Conservation (phyloP, 768 basidiomycete genomes). For the Leucosporidium creatinivorum region DNA sequence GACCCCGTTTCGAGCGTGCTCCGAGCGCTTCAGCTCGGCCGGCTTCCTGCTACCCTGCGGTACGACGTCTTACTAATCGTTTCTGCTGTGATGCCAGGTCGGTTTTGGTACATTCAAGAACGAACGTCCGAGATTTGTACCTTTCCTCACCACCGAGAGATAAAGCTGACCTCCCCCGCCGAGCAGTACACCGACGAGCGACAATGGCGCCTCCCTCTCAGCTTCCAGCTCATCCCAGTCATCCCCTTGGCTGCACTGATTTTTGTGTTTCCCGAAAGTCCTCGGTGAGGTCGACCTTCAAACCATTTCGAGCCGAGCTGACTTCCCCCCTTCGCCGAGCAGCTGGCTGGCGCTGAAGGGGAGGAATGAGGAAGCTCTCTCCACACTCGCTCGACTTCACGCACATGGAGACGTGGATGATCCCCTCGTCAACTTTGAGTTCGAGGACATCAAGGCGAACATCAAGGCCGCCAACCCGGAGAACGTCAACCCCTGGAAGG, state of each 20-base stretch:
- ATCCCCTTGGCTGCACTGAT: not conserved
- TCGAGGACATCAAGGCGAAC: not conserved
- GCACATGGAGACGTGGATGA: not conserved
- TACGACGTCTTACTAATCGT: too few relatives aligned
- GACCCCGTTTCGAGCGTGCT: too few relatives aligned
- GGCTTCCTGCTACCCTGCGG: too few relatives aligned
- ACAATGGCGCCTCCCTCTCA: not conserved
- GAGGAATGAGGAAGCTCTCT: not conserved
- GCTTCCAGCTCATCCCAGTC: not conserved
- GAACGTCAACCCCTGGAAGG: not conserved
- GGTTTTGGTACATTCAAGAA: too few relatives aligned
- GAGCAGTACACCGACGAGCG: too few relatives aligned
- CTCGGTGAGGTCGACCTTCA: not conserved
- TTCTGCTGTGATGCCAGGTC: too few relatives aligned
- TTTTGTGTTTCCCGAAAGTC: not conserved
- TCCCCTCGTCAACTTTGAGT: not conserved
- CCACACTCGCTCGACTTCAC: not conserved
- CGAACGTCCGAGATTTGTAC: too few relatives aligned
- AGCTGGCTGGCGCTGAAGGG: not conserved
- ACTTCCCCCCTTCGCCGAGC: too few relatives aligned
- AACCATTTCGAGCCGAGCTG: too few relatives aligned
- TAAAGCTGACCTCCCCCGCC: too few relatives aligned
- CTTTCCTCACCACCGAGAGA: too few relatives aligned
- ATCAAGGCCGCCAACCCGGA: not conserved
- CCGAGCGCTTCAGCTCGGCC: too few relatives aligned